Evolutionary conservation across 352 stramenopile genomes (phyloP).

Genomic region (Albugo laibachii): DNA sequence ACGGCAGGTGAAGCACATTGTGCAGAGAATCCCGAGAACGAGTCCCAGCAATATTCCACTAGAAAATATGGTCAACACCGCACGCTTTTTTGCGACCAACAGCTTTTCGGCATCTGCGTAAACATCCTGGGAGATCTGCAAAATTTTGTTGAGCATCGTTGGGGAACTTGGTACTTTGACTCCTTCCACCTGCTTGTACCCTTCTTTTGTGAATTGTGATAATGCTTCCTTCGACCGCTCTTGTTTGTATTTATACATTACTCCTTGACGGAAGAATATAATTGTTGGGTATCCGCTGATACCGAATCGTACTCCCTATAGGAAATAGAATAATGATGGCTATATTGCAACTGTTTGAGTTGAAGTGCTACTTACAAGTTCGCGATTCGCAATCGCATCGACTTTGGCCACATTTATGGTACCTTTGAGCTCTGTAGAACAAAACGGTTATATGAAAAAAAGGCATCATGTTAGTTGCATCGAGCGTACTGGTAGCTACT

Average conservation of each 20-base stretch:
- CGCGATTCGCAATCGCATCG: conserved; percentile 55
- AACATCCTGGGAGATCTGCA: conserved; percentile 24
- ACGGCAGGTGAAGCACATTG: no score
- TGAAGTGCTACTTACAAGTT: conserved; percentile 14
- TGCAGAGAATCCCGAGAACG: conserved; percentile 40
- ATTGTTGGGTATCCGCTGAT: conserved; percentile 66
- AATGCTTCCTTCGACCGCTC: conserved; percentile 35
- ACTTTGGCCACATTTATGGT: conserved; percentile 83
- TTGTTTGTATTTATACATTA: conserved; percentile 54
- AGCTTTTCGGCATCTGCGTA: conserved; percentile 45
- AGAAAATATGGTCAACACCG: conserved; percentile 54
- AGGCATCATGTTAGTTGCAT: conserved; percentile 3
- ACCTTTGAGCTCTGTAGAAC: conserved; percentile 45
- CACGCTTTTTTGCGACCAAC: conserved; percentile 64
- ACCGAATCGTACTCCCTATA: conserved; percentile 54
- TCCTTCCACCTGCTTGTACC: conserved; percentile 25
- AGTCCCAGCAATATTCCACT: conserved; percentile 37
- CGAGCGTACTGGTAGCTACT: conserved; percentile 28
- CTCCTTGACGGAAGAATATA: conserved; percentile 53
- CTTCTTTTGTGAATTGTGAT: conserved; percentile 28
- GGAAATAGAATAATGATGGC: background rate
- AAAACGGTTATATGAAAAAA: background rate
- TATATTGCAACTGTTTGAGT: background rate
- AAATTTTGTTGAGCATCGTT: conserved; percentile 15
- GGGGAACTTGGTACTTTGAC: conserved; percentile 14